Conservation (phyloP, 1,139 yeast genomes). For the Geotrichum citri-aurantii region DNA sequence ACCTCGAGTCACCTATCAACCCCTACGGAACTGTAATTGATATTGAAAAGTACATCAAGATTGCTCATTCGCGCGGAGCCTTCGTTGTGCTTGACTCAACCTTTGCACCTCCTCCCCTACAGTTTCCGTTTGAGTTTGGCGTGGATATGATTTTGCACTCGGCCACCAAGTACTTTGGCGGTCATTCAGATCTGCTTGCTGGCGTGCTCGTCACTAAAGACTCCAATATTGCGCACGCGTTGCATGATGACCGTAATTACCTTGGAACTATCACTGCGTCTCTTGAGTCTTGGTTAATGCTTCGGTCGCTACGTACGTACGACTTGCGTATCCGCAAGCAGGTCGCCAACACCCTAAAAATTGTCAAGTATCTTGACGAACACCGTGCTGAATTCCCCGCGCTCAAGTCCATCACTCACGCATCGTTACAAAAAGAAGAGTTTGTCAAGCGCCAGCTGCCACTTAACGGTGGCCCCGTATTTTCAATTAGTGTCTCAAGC, state of each 20-base stretch:
- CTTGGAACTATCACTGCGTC: conserved; percentile 77
- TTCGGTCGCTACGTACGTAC: conserved; percentile 75
- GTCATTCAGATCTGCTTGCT: conserved; percentile 86
- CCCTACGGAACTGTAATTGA: conserved; percentile 73
- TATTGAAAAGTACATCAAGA: conserved; percentile 53
- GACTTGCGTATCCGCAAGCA: conserved; percentile 66
- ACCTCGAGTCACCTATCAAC: conserved; percentile 82
- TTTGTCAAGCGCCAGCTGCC: conserved; percentile 61
- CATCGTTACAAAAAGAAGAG: conserved; percentile 64
- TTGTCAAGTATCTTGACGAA: conserved; percentile 54
- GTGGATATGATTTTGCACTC: conserved; percentile 85
- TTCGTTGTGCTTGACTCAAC: conserved; percentile 73
- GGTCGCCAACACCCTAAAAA: conserved; percentile 53
- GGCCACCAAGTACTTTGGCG: conserved; percentile 87
- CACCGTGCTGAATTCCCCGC: conserved; percentile 46
- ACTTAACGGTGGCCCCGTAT: conserved; percentile 69
- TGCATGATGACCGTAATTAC: conserved; percentile 56
- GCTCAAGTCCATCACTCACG: conserved; percentile 54
- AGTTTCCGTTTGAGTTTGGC: conserved; percentile 71
- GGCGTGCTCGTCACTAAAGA: conserved; percentile 69
- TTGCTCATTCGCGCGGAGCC: conserved; percentile 70
- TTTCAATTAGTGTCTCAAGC: conserved; percentile 52
- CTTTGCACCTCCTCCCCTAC: conserved; percentile 89
- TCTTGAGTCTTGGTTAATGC: conserved; percentile 64
- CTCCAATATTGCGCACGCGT: conserved; percentile 39